Percentiles rank a stretch among this genome's conserved stretches.
phyloP scores from a whole-genome alignment of 2,329 filamentous ascomycete species.

The Thermothelomyces thermophilus region DNA sequence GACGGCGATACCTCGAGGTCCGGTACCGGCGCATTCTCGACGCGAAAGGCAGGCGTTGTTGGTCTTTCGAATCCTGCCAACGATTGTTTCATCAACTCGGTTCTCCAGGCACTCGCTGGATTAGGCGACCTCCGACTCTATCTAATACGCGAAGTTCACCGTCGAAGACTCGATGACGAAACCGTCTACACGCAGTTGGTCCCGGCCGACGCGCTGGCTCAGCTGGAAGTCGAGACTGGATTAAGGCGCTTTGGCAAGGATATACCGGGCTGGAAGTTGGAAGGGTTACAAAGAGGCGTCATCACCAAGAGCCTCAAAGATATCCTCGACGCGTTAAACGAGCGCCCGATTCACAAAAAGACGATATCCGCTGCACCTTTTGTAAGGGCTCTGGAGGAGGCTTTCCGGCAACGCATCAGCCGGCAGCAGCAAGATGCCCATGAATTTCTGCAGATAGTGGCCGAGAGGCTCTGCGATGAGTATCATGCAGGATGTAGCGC shows the following conservation, averaged over 20 bases:
- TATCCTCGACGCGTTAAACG: slow-evolving; percentile 86
- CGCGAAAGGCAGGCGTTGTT: slow-evolving; percentile 77
- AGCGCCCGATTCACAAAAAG: slow-evolving; percentile 88
- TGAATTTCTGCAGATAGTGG: slow-evolving; percentile 90
- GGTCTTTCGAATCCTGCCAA: slow-evolving; percentile 88
- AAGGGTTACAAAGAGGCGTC: slow-evolving; percentile 68
- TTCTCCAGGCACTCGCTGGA: slow-evolving; percentile 87
- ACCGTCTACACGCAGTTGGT: slow-evolving; percentile 65
- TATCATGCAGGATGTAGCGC: slow-evolving; percentile 80
- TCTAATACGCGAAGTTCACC: slow-evolving; percentile 84
- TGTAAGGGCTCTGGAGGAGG: slow-evolving; percentile 72
- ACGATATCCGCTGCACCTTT: slow-evolving; percentile 85
- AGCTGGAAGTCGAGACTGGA: slow-evolving; percentile 1
- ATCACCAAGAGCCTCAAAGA: slow-evolving; percentile 87
- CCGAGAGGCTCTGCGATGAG: slow-evolving; percentile 87
- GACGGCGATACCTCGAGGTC: slow-evolving; percentile 65
- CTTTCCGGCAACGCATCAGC: slow-evolving; percentile 86
- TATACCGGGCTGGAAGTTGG: slow-evolving; percentile 53
- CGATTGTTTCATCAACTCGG: slow-evolving; percentile 95
- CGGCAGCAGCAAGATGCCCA: slow-evolving; percentile 96
- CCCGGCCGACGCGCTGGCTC: slow-evolving; percentile 24
- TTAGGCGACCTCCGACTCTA: slow-evolving; percentile 84
- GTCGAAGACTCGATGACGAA: slow-evolving; percentile 70
- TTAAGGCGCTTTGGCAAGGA: slow-evolving; percentile 21
- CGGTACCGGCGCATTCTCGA: slow-evolving; percentile 25